phyloP scores from a whole-genome alignment of 2,329 filamentous ascomycete genomes.

The Pyrenophora teres region DNA sequence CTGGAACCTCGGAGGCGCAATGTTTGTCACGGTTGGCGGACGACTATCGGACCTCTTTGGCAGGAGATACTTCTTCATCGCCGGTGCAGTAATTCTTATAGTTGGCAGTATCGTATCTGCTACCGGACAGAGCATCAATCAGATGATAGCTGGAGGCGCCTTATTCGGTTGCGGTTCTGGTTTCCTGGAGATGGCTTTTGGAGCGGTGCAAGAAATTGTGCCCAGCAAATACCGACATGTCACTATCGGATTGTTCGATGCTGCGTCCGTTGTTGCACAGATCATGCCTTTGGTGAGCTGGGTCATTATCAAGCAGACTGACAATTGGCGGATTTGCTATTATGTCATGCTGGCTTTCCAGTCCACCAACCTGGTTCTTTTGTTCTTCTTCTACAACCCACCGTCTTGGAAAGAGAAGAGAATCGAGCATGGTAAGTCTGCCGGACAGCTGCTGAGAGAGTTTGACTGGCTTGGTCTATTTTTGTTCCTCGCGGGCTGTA shows the following conservation, averaged over 20 bases:
- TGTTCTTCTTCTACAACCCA: conserved; percentile 44
- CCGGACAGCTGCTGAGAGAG: conserved; percentile 25
- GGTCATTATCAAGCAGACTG: conserved; percentile 35
- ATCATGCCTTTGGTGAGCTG: conserved; percentile 41
- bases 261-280: conserved; percentile 39
- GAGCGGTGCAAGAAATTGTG: conserved; percentile 46
- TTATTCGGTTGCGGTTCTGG: conserved; percentile 50
- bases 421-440: conserved; percentile 30
- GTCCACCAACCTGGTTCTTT: conserved; percentile 26
- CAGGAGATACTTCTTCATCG: conserved; percentile 39
- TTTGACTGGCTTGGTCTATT: conserved; percentile 39
- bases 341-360: conserved; percentile 45
- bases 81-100: conserved; percentile 42
- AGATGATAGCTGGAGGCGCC: conserved; percentile 50
- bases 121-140: conserved; percentile 46
- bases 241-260: conserved; percentile 46
- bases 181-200: conserved; percentile 50
- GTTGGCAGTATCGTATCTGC: conserved; percentile 49
- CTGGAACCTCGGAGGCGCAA: conserved; percentile 41
- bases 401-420: conserved; percentile 47
- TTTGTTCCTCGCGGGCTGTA: conserved; percentile 36
- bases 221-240: conserved; percentile 48
- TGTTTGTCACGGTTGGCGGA: conserved; percentile 40
- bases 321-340: conserved; percentile 36
- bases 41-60: conserved; percentile 51